Evolutionary conservation across 345 rosid species (phyloP).

Genomic region (Salix dunnii): DNA sequence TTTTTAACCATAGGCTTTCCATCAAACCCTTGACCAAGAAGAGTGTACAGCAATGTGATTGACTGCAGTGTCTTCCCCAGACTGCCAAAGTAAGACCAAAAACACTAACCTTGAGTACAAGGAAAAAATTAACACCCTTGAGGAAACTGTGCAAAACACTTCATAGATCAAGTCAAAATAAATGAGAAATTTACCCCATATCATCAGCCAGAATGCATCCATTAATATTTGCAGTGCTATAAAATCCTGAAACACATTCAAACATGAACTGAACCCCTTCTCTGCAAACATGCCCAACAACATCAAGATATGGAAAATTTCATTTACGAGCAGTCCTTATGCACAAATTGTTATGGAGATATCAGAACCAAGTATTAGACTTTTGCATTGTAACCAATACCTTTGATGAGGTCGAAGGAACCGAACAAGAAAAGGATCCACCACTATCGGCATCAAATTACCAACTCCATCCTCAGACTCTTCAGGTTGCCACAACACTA

Average conservation of each 20-base stretch:
- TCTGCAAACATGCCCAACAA: constrained; percentile 43
- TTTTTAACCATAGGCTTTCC: constrained; percentile 90
- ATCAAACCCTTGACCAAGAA: constrained; percentile 86
- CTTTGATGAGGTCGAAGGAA: constrained; percentile 99
- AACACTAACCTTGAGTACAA: constrained; percentile 4
- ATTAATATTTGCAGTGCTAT: constrained; percentile 45
- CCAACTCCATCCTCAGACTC: constrained; percentile 41
- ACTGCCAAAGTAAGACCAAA: constrained; percentile 45
- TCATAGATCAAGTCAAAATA: constrained; percentile 4
- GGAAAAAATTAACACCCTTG: not conserved
- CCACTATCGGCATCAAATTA: constrained; percentile 43
- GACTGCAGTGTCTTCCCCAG: constrained; percentile 98
- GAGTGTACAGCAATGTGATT: constrained; percentile 80
- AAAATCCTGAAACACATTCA: constrained; percentile 84
- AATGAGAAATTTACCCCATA: constrained; percentile 73
- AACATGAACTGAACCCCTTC: constrained; percentile 99
- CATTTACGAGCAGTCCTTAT: not conserved
- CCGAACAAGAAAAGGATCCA: constrained; percentile 79
- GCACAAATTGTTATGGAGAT: not conserved
- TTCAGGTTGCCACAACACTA: constrained; percentile 83
- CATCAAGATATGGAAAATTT: not conserved
- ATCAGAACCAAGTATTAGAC: not conserved
- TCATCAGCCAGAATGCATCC: constrained; percentile 99
- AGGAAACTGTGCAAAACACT: not conserved
- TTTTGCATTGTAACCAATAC: constrained; percentile 30